Evolutionary conservation across 2,329 filamentous ascomycete species (phyloP).

Genomic region (Cordyceps cateniannulata): DNA sequence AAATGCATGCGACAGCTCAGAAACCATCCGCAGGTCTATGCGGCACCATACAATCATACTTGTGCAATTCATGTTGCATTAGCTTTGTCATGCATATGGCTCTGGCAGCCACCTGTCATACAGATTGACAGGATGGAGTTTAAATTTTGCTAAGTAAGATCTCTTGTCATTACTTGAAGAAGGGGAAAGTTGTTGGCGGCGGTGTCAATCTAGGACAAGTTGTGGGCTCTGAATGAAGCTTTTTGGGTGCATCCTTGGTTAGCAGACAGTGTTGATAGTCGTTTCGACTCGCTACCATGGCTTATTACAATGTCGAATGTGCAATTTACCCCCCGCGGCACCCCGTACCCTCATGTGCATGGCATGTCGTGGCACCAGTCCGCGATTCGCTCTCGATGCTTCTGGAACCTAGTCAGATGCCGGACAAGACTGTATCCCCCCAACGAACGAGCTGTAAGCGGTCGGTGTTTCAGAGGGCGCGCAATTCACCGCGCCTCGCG

Average conservation of each 20-base stretch:
- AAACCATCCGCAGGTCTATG: not conserved
- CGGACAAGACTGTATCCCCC: not conserved
- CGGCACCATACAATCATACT: conserved; percentile 2
- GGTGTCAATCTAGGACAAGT: not conserved
- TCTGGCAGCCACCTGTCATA: not conserved
- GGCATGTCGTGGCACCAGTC: not conserved
- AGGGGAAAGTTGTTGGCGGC: not conserved
- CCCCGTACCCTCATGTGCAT: no score
- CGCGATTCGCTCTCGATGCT: not conserved
- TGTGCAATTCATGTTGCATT: conserved; percentile 1
- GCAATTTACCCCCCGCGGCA: not conserved
- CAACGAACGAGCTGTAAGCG: not conserved
- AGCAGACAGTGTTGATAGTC: not conserved
- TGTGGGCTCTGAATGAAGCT: not conserved
- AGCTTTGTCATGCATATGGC: conserved; percentile 5
- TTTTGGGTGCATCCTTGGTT: not conserved
- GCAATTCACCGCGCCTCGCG: not conserved
- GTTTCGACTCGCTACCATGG: not conserved
- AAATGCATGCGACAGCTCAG: not conserved
- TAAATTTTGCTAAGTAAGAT: conserved; percentile 1
- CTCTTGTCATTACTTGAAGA: not conserved
- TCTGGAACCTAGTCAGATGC: not conserved
- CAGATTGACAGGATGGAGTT: not conserved
- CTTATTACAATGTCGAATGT: not conserved
- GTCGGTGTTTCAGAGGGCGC: conserved; percentile 4